These are phyloP conservation scores for Microsporum canis DNA, from an alignment of 2,329 filamentous ascomycete species.

Conservation along the genomic window DNA sequence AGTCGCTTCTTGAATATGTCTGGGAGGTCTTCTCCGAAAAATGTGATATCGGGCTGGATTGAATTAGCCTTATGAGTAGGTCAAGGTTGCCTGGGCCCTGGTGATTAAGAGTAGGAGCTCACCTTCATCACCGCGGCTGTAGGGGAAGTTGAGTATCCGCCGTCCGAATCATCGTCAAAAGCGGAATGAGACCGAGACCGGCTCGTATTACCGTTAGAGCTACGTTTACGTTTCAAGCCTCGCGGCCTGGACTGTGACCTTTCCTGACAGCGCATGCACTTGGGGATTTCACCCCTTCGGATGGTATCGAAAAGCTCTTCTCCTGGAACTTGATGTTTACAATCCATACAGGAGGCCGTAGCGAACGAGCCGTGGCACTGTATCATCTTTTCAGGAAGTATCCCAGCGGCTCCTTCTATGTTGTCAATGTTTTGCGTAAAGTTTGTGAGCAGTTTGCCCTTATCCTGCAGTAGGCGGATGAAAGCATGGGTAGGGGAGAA, in stretches of 20 bases:
- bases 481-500: slow-evolving; percentile 92
- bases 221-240: slow-evolving; percentile 43
- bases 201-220: slow-evolving; percentile 35
- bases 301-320: slow-evolving; percentile 71
- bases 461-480: slow-evolving; percentile 76
- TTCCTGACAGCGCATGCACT: slow-evolving; percentile 60
- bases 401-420: slow-evolving; percentile 76
- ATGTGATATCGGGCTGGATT: slow-evolving; percentile 75
- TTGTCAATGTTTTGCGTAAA: slow-evolving; percentile 99
- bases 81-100: background rate
- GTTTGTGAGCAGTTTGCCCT: slow-evolving; percentile 83
- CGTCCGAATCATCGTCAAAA: slow-evolving; percentile 45
- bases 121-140: slow-evolving; percentile 69
- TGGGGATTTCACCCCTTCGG: slow-evolving; percentile 60
- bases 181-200: slow-evolving; percentile 43
- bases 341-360: slow-evolving; percentile 78
- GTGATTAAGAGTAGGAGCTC: slow-evolving; percentile 9
- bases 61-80: background rate
- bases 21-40: slow-evolving; percentile 87
- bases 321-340: slow-evolving; percentile 60
- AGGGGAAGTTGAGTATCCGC: slow-evolving; percentile 53
- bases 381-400: slow-evolving; percentile 68
- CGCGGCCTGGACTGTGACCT: slow-evolving; percentile 39
- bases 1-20: slow-evolving; percentile 71
- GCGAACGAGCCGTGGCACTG: slow-evolving; percentile 97